phyloP scores from a whole-genome alignment of 2,329 filamentous ascomycete genomes.

The Talaromyces islandicus region DNA sequence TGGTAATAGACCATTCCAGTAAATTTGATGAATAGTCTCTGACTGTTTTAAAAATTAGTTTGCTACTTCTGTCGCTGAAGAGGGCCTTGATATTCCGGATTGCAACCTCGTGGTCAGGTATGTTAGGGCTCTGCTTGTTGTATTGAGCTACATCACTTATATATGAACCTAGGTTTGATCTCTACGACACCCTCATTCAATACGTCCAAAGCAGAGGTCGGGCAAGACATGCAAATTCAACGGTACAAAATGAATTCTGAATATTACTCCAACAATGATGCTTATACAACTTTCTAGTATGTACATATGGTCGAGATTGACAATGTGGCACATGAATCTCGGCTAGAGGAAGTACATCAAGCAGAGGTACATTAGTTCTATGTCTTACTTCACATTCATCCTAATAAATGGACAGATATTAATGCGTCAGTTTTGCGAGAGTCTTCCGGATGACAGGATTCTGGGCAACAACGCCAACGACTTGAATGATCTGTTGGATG shows the following conservation, averaged over 20 bases:
- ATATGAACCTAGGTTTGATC: constrained; percentile 59
- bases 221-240: constrained; percentile 70
- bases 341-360: constrained; percentile 42
- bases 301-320: constrained; percentile 73
- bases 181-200: constrained; percentile 84
- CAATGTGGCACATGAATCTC: constrained; percentile 61
- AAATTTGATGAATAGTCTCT: background rate
- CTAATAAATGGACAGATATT: constrained; percentile 31
- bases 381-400: background rate
- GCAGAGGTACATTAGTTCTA: constrained; percentile 37
- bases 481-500: constrained; percentile 50
- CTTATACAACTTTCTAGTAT: constrained; percentile 43
- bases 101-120: constrained; percentile 58
- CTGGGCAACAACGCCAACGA: constrained; percentile 56
- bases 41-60: constrained; percentile 35
- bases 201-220: constrained; percentile 91
- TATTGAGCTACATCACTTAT: constrained; percentile 10
- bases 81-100: constrained; percentile 61
- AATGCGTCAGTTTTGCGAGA: constrained; percentile 70
- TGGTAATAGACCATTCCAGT: constrained; percentile 27
- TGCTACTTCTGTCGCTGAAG: constrained; percentile 60
- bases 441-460: constrained; percentile 67
- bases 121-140: background rate
- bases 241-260: constrained; percentile 24
- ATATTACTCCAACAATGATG: background rate